These are phyloP conservation scores for Boeremia exigua DNA, from an alignment of 2,329 filamentous ascomycete species.

Conservation along the genomic window DNA sequence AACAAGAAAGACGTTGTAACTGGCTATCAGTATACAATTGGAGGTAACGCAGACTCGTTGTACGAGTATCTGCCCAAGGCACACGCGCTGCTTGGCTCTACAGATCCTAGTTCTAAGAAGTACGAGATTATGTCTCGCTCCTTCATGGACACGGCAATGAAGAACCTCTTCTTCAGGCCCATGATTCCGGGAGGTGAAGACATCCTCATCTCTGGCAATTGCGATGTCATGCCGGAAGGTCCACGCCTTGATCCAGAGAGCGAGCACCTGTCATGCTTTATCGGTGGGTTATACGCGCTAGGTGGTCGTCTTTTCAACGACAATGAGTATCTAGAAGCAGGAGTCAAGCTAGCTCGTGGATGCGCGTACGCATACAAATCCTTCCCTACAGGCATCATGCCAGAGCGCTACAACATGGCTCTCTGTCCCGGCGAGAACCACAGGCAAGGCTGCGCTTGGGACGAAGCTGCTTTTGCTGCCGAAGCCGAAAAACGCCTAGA, in stretches of 20 bases:
- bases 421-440: conserved; percentile 51
- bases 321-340: conserved; percentile 59
- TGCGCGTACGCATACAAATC: conserved; percentile 66
- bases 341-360: conserved; percentile 62
- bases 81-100: conserved; percentile 54
- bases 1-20: conserved; percentile 34
- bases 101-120: conserved; percentile 49
- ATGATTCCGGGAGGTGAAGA: conserved; percentile 54
- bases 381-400: conserved; percentile 64
- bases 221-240: conserved; percentile 41
- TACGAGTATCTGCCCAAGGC: conserved; percentile 55
- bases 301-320: conserved; percentile 62
- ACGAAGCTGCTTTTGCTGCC: conserved; percentile 56
- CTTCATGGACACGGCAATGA: conserved; percentile 50
- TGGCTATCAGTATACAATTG: conserved; percentile 41
- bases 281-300: conserved; percentile 65
- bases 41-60: conserved; percentile 43
- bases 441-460: conserved; percentile 55
- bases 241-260: conserved; percentile 54
- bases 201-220: conserved; percentile 55
- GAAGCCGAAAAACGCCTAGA: conserved; percentile 33
- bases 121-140: conserved; percentile 63
- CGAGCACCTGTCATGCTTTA: conserved; percentile 65
- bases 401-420: conserved; percentile 61
- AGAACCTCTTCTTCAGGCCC: conserved; percentile 56